Evolutionary conservation across 805 yeast species (phyloP).

Genomic region (Saturnispora gosingensis): DNA sequence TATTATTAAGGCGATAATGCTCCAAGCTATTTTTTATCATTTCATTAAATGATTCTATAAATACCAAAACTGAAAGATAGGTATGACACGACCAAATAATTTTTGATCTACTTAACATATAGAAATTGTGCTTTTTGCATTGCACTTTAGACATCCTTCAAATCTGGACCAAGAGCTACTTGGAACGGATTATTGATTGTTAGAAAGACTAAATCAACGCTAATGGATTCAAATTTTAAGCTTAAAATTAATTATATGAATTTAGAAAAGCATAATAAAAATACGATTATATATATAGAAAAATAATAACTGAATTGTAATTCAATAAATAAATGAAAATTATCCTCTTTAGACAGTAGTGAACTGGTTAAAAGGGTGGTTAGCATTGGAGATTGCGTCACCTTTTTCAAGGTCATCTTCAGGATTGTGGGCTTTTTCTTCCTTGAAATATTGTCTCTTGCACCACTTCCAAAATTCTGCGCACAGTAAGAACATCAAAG

Average conservation of each 20-base stretch:
- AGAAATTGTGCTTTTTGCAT: too few relatives aligned
- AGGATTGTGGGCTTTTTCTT: conserved; percentile 41
- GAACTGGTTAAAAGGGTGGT: conserved; percentile 8
- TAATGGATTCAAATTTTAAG: background rate
- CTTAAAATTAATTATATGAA: background rate
- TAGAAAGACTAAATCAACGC: background rate
- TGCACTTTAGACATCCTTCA: too few relatives aligned
- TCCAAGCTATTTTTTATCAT: too few relatives aligned
- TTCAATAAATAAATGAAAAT: background rate
- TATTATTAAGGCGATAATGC: too few relatives aligned
- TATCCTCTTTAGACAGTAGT: background rate
- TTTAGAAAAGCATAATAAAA: background rate
- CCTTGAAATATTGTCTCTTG: conserved; percentile 47
- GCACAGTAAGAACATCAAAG: conserved; percentile 46
- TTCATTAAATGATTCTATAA: too few relatives aligned
- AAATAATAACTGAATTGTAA: background rate
- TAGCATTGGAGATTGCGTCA: background rate
- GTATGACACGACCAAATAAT: too few relatives aligned
- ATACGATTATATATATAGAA: background rate
- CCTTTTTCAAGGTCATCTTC: conserved; percentile 51
- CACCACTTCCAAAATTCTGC: conserved; percentile 59
- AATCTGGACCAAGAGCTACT: too few relatives aligned
- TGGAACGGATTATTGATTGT: too few relatives aligned
- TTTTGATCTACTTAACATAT: too few relatives aligned
- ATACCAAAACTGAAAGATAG: too few relatives aligned